These are phyloP conservation scores for Colletotrichum sp. DNA, from an alignment of 2,329 filamentous ascomycete genomes.

Conservation along the genomic window DNA sequence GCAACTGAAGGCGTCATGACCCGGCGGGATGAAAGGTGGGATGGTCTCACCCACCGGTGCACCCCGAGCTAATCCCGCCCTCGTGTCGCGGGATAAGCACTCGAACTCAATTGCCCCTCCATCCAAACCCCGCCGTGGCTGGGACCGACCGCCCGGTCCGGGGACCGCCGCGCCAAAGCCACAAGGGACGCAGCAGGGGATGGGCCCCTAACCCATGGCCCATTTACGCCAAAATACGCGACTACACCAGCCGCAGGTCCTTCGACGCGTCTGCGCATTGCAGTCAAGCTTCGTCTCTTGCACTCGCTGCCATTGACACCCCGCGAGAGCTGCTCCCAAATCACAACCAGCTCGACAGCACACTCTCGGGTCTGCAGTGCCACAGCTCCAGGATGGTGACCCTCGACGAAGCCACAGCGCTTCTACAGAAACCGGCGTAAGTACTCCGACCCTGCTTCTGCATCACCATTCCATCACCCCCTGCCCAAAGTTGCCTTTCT, in stretches of 20 bases:
- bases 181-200: background rate
- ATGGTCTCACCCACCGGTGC: background rate
- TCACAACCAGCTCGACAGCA: background rate
- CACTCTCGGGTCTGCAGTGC: background rate
- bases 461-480: background rate
- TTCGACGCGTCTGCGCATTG: slow-evolving; percentile 19
- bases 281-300: slow-evolving; percentile 4
- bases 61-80: background rate
- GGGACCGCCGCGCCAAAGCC: background rate
- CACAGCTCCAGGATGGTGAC: slow-evolving; percentile 40
- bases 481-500: background rate
- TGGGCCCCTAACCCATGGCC: background rate
- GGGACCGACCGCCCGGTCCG: slow-evolving; percentile 7
- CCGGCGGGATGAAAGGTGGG: background rate
- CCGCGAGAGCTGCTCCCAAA: background rate
- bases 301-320: background rate
- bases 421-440: slow-evolving; percentile 56
- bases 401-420: slow-evolving; percentile 44
- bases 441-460: slow-evolving; percentile 17
- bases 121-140: slow-evolving; percentile 7
- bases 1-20: slow-evolving; percentile 16
- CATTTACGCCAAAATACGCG: slow-evolving; percentile 40
- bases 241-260: slow-evolving; percentile 6
- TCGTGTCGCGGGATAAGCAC: background rate
- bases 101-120: background rate